These are phyloP conservation scores for Pleurotus sapidus DNA, from an alignment of 768 basidiomycete genomes.

Conservation along the genomic window DNA sequence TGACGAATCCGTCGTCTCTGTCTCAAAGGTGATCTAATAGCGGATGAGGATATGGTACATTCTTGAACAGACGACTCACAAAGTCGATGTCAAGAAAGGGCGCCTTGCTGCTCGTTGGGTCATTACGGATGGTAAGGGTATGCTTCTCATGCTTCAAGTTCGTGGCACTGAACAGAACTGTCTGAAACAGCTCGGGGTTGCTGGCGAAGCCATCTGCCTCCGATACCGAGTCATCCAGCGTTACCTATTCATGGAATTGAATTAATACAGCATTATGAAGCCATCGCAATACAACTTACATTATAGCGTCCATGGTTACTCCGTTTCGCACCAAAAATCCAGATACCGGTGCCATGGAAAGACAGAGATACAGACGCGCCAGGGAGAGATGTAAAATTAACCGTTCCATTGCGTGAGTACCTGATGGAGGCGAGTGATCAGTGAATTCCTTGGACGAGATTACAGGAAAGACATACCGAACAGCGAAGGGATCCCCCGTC, in stretches of 20 bases:
- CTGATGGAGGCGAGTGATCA: constrained; percentile 9
- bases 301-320: constrained; percentile 42
- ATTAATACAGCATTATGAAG: no score
- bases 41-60: neutral
- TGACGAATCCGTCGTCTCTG: constrained; percentile 13
- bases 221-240: constrained; percentile 33
- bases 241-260: constrained; percentile 16
- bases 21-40: constrained; percentile 29
- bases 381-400: constrained; percentile 29
- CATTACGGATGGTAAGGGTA: constrained; percentile 31
- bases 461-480: neutral
- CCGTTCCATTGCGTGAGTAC: constrained; percentile 25
- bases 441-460: neutral
- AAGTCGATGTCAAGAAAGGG: constrained; percentile 45
- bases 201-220: constrained; percentile 21
- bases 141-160: constrained; percentile 32
- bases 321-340: constrained; percentile 49
- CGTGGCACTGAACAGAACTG: constrained; percentile 33
- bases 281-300: neutral
- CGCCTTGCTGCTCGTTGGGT: constrained; percentile 9
- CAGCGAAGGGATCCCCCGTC: constrained; percentile 9
- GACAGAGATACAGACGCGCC: constrained; percentile 33
- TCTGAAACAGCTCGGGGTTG: constrained; percentile 33
- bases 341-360: constrained; percentile 49
- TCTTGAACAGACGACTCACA: constrained; percentile 25